Evolutionary conservation across 2,329 filamentous ascomycete species (phyloP).

Genomic region (Hirsutella minnesotensis): DNA sequence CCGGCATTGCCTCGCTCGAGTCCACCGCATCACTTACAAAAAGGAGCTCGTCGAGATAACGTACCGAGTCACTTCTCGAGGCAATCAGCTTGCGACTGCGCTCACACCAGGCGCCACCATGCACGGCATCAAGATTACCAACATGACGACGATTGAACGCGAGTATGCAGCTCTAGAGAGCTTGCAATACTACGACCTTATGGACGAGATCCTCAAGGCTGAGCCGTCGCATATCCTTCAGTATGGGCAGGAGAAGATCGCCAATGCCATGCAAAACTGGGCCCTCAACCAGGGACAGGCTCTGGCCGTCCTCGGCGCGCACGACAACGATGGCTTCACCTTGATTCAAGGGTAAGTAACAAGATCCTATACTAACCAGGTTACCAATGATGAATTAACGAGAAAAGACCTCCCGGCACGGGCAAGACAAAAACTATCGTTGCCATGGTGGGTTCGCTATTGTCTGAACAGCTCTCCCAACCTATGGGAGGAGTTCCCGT

Average conservation of each 20-base stretch:
- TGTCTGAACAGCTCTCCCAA: slow-evolving; percentile 24
- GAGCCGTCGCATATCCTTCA: slow-evolving; percentile 80
- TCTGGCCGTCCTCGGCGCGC: slow-evolving; percentile 79
- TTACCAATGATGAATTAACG: slow-evolving; percentile 1
- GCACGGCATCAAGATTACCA: slow-evolving; percentile 73
- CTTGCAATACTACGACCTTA: slow-evolving; percentile 89
- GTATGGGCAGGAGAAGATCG: slow-evolving; percentile 64
- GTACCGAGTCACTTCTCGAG: slow-evolving; percentile 64
- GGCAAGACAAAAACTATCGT: slow-evolving; percentile 98
- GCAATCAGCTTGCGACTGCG: slow-evolving; percentile 46
- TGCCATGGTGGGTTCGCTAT: slow-evolving; percentile 81
- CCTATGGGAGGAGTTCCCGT: slow-evolving; percentile 19
- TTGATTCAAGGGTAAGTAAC: slow-evolving; percentile 71
- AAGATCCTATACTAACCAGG: no score
- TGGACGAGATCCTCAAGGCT: slow-evolving; percentile 80
- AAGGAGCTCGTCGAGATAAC: slow-evolving; percentile 73
- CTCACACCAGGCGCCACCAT: slow-evolving; percentile 61
- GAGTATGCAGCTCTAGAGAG: slow-evolving; percentile 89
- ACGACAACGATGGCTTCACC: slow-evolving; percentile 95
- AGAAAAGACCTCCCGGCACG: slow-evolving; percentile 69
- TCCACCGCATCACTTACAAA: slow-evolving; percentile 71
- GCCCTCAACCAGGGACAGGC: slow-evolving; percentile 81
- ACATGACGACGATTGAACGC: slow-evolving; percentile 87
- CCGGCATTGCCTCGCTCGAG: slow-evolving; percentile 75
- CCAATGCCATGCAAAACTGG: slow-evolving; percentile 62